phyloP scores from a whole-genome alignment of 2,329 filamentous ascomycete genomes.

The Orbilia javanica region DNA sequence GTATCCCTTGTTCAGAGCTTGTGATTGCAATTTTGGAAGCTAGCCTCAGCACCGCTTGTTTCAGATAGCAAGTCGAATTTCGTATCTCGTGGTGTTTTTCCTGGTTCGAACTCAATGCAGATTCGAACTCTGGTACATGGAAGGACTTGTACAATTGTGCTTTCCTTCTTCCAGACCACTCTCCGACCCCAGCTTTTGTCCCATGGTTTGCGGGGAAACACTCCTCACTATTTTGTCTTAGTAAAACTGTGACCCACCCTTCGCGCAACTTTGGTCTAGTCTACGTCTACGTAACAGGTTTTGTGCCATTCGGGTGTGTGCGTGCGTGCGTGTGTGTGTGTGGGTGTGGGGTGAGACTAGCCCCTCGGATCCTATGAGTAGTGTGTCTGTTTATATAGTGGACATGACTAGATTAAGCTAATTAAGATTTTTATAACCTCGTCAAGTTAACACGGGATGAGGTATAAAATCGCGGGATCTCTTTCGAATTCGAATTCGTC shows the following conservation, averaged over 20 bases:
- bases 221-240: slow-evolving; percentile 32
- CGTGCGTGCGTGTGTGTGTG: too few species aligned
- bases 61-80: neutral
- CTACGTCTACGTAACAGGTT: too few species aligned
- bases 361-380: too few species aligned
- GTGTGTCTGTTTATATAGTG: too few species aligned
- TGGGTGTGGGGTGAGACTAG: neutral
- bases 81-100: slow-evolving; percentile 1
- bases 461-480: too few species aligned
- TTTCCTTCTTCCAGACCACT: neutral
- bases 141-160: neutral
- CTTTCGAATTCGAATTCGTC: too few species aligned
- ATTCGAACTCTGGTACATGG: neutral
- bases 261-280: slow-evolving; percentile 32
- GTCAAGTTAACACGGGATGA: too few species aligned
- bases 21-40: slow-evolving; percentile 39
- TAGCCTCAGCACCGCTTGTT: slow-evolving; percentile 18
- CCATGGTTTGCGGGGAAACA: slow-evolving; percentile 37
- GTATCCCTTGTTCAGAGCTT: slow-evolving; percentile 21
- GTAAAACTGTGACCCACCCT: slow-evolving; percentile 12
- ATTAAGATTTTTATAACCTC: too few species aligned
- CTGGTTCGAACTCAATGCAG: slow-evolving; percentile 14
- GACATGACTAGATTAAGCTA: too few species aligned
- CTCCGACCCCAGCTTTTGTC: neutral
- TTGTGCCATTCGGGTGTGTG: neutral